phyloP scores from a whole-genome alignment of 805 yeast genomes.

The Schizosaccharomyces osmophilus region DNA sequence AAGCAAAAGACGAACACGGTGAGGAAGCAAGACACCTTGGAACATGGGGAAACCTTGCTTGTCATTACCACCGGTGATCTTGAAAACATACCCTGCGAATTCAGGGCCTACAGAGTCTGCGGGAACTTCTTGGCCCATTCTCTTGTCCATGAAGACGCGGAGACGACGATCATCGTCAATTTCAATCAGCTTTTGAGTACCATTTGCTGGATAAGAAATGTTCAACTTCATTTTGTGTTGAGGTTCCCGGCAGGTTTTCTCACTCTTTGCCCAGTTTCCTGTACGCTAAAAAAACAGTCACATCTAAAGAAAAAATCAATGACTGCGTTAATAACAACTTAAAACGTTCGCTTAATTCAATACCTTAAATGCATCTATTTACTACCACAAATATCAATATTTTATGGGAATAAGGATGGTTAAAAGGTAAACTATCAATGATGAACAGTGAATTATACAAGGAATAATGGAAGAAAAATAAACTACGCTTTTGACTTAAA shows the following conservation, averaged over 20 bases:
- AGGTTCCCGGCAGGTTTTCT: constrained; percentile 1
- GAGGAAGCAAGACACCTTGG: constrained; percentile 97
- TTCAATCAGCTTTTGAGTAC: constrained; percentile 94
- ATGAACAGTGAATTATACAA: too few species aligned
- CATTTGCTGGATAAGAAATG: constrained; percentile 99
- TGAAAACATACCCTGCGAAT: constrained; percentile 97
- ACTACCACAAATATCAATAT: too few species aligned
- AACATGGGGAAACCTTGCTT: constrained; percentile 99
- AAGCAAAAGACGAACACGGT: constrained; percentile 91
- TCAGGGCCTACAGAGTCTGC: constrained; percentile 97
- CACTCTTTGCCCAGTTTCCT: neutral
- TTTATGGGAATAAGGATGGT: too few species aligned
- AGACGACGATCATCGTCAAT: constrained; percentile 98
- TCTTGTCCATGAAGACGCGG: constrained; percentile 95
- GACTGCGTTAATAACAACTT: too few species aligned
- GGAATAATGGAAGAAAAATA: too few species aligned
- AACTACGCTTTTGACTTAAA: too few species aligned
- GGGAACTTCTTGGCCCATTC: constrained; percentile 98
- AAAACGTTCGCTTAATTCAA: too few species aligned
- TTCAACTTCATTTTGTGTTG: constrained; percentile 37
- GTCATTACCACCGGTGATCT: constrained; percentile 99
- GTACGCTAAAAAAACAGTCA: neutral
- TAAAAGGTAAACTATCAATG: too few species aligned
- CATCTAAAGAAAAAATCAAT: neutral
- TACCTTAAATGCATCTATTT: too few species aligned